These are phyloP conservation scores for Clarkia xantiana DNA, from an alignment of 345 rosid species.

Conservation along the genomic window DNA sequence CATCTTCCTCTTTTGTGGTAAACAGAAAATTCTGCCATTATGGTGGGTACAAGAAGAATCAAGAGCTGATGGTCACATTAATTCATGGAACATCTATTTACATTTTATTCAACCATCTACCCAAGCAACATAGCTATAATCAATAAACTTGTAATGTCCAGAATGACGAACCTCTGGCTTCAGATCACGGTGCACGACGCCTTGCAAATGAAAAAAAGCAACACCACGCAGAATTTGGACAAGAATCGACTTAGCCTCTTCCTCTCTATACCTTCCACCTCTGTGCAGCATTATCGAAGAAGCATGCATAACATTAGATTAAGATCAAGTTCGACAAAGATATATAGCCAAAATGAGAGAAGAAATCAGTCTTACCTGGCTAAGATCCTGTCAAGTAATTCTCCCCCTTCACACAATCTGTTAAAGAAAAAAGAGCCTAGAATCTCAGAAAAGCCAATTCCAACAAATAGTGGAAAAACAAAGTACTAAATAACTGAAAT, in stretches of 20 bases:
- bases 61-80: no score
- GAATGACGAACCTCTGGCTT: slow-evolving; percentile 64
- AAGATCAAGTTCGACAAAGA: not conserved
- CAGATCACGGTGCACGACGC: slow-evolving; percentile 88
- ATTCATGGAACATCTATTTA: no score
- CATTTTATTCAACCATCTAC: no score
- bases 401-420: slow-evolving; percentile 98
- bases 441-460: slow-evolving; percentile 1
- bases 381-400: slow-evolving; percentile 78
- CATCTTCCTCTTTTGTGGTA: slow-evolving; percentile 55
- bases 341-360: no score
- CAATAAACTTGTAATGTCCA: not conserved
- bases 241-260: slow-evolving; percentile 67
- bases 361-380: slow-evolving; percentile 35
- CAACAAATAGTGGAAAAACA: not conserved
- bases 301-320: not conserved
- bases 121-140: no score
- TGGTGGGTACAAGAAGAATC: not conserved
- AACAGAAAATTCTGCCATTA: slow-evolving; percentile 72
- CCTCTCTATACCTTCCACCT: slow-evolving; percentile 86
- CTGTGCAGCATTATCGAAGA: slow-evolving; percentile 22
- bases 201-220: slow-evolving; percentile 89
- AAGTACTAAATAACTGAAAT: not conserved
- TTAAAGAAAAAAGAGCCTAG: slow-evolving; percentile 9
- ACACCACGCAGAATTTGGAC: slow-evolving; percentile 64